Conservation (phyloP, 2,329 filamentous ascomycete genomes). For the Aureobasidium sp. region DNA sequence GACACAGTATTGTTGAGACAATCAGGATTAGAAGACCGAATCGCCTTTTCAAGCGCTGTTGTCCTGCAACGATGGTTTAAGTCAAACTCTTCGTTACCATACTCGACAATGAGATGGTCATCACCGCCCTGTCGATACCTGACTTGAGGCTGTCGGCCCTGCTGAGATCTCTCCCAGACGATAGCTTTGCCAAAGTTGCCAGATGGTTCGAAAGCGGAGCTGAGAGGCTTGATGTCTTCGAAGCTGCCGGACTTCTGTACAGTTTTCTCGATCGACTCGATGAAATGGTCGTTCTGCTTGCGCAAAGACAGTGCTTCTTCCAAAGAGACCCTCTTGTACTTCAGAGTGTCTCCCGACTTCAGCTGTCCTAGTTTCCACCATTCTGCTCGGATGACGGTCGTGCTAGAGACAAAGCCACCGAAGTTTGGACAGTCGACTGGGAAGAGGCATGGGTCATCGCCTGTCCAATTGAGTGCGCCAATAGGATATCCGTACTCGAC, state of each 20-base stretch:
- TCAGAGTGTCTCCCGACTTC: slow-evolving; percentile 48
- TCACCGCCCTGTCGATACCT: slow-evolving; percentile 30
- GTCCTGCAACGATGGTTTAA: slow-evolving; percentile 44
- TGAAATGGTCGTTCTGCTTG: slow-evolving; percentile 35
- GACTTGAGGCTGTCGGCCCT: slow-evolving; percentile 22
- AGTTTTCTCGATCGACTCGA: slow-evolving; percentile 34
- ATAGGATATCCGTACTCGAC: slow-evolving; percentile 53
- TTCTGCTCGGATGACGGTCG: slow-evolving; percentile 49
- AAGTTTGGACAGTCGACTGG: slow-evolving; percentile 51
- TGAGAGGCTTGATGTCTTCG: slow-evolving; percentile 25
- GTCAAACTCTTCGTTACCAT: slow-evolving; percentile 47
- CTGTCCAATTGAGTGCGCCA: slow-evolving; percentile 52
- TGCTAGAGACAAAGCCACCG: slow-evolving; percentile 50
- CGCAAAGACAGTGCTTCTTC: slow-evolving; percentile 41
- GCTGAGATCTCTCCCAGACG: slow-evolving; percentile 21
- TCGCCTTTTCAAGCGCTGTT: slow-evolving; percentile 42
- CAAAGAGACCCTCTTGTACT: slow-evolving; percentile 43
- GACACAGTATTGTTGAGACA: slow-evolving; percentile 42
- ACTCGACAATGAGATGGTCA: slow-evolving; percentile 49
- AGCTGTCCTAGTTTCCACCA: slow-evolving; percentile 55
- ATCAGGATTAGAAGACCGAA: slow-evolving; percentile 33
- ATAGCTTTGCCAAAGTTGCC: slow-evolving; percentile 22
- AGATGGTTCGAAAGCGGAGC: slow-evolving; percentile 15
- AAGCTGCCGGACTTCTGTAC: slow-evolving; percentile 27
- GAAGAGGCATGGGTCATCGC: slow-evolving; percentile 53